Conservation (phyloP, 148 eudicot genomes). For the Nyssa sinensis region DNA sequence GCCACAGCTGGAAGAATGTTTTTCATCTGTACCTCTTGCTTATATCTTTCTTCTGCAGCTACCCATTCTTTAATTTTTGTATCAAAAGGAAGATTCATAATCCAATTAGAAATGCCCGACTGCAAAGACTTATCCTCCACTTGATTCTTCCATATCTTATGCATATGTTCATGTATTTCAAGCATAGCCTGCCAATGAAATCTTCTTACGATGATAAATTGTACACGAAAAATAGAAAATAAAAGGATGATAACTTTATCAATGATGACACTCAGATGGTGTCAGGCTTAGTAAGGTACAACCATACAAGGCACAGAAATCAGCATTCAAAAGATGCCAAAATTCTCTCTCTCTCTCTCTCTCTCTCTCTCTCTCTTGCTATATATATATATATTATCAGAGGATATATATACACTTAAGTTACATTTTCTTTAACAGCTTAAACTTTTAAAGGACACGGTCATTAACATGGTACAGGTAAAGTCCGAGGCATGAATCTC, state of each 20-base stretch:
- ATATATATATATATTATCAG: no score
- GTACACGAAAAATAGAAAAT: not conserved
- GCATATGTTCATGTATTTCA: conserved; percentile 92
- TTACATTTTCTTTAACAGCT: no score
- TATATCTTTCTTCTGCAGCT: conserved; percentile 84
- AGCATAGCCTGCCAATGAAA: conserved; percentile 81
- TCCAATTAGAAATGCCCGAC: conserved; percentile 79
- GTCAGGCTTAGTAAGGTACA: not conserved
- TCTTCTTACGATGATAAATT: not conserved
- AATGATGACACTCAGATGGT: not conserved
- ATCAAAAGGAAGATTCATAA: conserved; percentile 85
- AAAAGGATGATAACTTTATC: not conserved
- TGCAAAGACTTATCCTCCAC: conserved; percentile 64
- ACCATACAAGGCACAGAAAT: not conserved
- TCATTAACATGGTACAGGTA: no score
- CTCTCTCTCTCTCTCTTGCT: no score
- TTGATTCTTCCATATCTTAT: conserved; percentile 83
- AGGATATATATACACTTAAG: no score
- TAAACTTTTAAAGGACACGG: no score
- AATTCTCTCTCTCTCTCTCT: no score
- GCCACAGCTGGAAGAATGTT: conserved; percentile 95
- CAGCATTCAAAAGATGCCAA: not conserved
- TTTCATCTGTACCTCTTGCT: conserved; percentile 69
- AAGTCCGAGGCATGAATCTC: no score
- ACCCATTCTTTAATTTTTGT: conserved; percentile 87